These are phyloP conservation scores for Davidsoniella australis DNA, from an alignment of 2,329 filamentous ascomycete species.

Conservation along the genomic window DNA sequence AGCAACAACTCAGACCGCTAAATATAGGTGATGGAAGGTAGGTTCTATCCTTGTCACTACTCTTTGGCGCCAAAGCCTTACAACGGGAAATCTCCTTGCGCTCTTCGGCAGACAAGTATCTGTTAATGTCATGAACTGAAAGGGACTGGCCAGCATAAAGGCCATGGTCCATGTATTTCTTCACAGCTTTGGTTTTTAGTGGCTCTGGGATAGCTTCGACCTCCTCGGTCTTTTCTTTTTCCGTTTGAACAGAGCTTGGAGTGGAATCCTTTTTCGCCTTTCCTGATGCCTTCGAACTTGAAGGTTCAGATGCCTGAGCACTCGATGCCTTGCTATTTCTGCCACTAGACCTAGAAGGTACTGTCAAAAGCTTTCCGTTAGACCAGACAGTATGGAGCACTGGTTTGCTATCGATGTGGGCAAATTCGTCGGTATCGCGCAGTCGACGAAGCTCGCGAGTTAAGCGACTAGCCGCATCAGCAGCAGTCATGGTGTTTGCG, in stretches of 20 bases:
- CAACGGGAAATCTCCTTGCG: conserved; percentile 30
- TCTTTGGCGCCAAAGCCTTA: conserved; percentile 1
- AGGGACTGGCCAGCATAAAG: conserved; percentile 69
- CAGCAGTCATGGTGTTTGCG: conserved; percentile 36
- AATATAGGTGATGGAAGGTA: conserved; percentile 64
- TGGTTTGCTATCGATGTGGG: conserved; percentile 39
- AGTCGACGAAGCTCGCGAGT: conserved; percentile 42
- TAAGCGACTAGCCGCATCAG: conserved; percentile 32
- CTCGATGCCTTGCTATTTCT: conserved; percentile 20
- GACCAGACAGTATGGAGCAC: conserved; percentile 44
- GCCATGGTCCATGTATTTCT: conserved; percentile 68
- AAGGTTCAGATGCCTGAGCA: neutral
- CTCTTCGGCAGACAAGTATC: conserved; percentile 32
- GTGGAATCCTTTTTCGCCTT: conserved; percentile 12
- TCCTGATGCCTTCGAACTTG: neutral
- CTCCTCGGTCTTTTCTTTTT: conserved; percentile 17
- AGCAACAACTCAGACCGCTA: conserved; percentile 52
- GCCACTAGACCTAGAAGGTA: conserved; percentile 23
- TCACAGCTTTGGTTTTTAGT: conserved; percentile 32
- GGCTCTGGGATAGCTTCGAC: conserved; percentile 23
- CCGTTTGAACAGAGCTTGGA: neutral
- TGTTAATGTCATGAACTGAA: conserved; percentile 26
- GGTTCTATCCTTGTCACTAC: conserved; percentile 32
- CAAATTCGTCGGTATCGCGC: conserved; percentile 45
- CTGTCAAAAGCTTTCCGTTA: conserved; percentile 42